Evolutionary conservation across 1,284 basidiomycete species (phyloP).

Genomic region (Cryptococcus sp.): DNA sequence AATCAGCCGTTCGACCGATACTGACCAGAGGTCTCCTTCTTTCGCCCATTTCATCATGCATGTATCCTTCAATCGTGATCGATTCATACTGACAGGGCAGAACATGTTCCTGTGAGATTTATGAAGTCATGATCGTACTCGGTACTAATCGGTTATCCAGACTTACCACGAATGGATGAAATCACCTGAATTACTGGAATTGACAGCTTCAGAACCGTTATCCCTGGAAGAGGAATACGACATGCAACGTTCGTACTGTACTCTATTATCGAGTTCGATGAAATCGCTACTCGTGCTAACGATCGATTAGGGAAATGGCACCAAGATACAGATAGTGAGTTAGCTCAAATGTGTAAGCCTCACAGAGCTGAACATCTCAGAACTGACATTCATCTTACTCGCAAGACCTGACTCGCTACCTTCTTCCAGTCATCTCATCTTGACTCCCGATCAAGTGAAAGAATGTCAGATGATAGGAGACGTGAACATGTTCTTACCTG

Average conservation of each 20-base stretch:
- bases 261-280: background rate
- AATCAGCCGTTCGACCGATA: slow-evolving; percentile 10
- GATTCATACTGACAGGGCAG: slow-evolving; percentile 42
- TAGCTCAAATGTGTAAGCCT: background rate
- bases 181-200: slow-evolving; percentile 63
- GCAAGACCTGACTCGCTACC: slow-evolving; percentile 43
- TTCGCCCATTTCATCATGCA: background rate
- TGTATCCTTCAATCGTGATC: background rate
- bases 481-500: slow-evolving; percentile 82
- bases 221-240: slow-evolving; percentile 78
- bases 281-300: no score
- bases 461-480: slow-evolving; percentile 77
- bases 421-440: slow-evolving; percentile 7
- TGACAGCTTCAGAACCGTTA: slow-evolving; percentile 83
- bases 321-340: slow-evolving; percentile 74
- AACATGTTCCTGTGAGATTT: slow-evolving; percentile 59
- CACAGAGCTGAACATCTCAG: slow-evolving; percentile 42
- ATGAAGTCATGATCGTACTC: background rate
- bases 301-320: slow-evolving; percentile 70
- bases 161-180: slow-evolving; percentile 91
- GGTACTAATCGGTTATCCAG: slow-evolving; percentile 45
- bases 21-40: background rate
- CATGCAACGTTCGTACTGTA: slow-evolving; percentile 71
- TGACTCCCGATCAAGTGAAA: slow-evolving; percentile 42
- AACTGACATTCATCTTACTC: slow-evolving; percentile 87